Base-by-base conservation (phyloP, 2,329 filamentous ascomycete species). In the Colletotrichum lupini region DNA sequence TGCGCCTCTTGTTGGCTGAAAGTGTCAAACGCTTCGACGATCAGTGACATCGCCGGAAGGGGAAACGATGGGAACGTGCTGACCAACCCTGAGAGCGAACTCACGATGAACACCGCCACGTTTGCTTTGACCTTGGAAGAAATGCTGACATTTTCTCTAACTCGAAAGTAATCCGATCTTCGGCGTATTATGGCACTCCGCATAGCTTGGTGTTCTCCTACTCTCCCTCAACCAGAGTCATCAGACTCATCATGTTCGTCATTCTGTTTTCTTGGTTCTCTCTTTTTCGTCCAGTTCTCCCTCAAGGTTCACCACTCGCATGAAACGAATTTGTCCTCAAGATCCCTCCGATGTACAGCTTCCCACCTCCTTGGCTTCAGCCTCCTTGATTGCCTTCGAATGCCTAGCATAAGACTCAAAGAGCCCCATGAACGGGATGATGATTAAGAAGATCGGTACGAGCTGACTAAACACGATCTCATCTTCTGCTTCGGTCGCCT, bases 381-480 rank as follows among this genome's bases (percentile, higher is more conserved):
- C n/a, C 42, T 63, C 68, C 19, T 19, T n/a, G 22, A 52, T 6
- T 4, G 35, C 52, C 35, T 42, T 57, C 16, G 64, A 72, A 16
- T 72, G 68, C 30, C 68, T 28, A 2, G 70, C 59, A n/a, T 70
- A 37, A 2, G 70, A 70, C 57, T 76, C 74, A 12, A 76, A 55
- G 14, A 75, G 5, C 12, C 74, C 74, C 65, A 76, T 61, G 11
- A 77, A 63, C 1, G 72, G 70, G 12, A 75, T 68, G 28, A 77
- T 55, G 24, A 77, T 64, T 30, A 77, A 32, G 22, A 76, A n/a
- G n/a, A n/a, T n/a, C n/a, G n/a, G n/a, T n/a, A n/a, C n/a, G n/a
- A n/a, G n/a, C n/a, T n/a, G n/a, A n/a, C n/a, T n/a, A n/a, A n/a
- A n/a, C n/a, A n/a, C n/a, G n/a, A n/a, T n/a, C n/a, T n/a, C n/a